A percentile compares a stretch with the other conserved stretches of the same genome.
Conservation (phyloP, 805 yeast genomes). For the Lachancea lanzarotensis region DNA sequence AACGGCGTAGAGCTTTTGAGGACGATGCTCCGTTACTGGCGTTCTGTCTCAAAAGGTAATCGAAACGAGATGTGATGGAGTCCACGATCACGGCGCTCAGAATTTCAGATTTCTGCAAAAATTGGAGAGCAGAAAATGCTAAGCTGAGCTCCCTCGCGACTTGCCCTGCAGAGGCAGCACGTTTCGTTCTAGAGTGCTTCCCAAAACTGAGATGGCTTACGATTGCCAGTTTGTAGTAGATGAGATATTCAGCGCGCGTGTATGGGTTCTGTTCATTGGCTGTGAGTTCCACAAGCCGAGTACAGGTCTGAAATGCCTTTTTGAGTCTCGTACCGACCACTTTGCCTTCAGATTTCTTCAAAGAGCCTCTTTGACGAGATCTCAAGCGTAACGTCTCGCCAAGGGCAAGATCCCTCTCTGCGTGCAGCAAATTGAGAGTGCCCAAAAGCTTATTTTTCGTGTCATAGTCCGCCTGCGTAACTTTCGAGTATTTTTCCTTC, state of each 20-base stretch:
- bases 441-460: constrained; percentile 46
- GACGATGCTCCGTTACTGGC: constrained; percentile 21
- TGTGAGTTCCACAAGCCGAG: constrained; percentile 39
- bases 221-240: constrained; percentile 43
- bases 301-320: constrained; percentile 45
- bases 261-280: constrained; percentile 35
- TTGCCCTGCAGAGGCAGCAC: constrained; percentile 8
- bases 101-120: constrained; percentile 13
- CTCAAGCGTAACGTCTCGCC: constrained; percentile 27
- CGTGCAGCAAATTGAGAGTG: constrained; percentile 51
- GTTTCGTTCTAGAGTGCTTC: constrained; percentile 21
- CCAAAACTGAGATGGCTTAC: constrained; percentile 36
- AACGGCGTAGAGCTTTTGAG: constrained; percentile 21
- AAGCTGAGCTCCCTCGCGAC: constrained; percentile 23
- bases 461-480: constrained; percentile 45
- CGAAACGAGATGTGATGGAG: constrained; percentile 22
- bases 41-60: constrained; percentile 25
- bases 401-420: constrained; percentile 58
- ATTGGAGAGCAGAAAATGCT: constrained; percentile 22
- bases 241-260: constrained; percentile 34
- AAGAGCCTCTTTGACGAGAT: constrained; percentile 24
- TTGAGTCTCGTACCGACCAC: constrained; percentile 61
- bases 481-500: constrained; percentile 41
- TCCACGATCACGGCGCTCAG: constrained; percentile 18
- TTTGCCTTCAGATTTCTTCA: constrained; percentile 33